Base-by-base conservation (phyloP, 148 eudicot species). In the Bassia scoparia region DNA sequence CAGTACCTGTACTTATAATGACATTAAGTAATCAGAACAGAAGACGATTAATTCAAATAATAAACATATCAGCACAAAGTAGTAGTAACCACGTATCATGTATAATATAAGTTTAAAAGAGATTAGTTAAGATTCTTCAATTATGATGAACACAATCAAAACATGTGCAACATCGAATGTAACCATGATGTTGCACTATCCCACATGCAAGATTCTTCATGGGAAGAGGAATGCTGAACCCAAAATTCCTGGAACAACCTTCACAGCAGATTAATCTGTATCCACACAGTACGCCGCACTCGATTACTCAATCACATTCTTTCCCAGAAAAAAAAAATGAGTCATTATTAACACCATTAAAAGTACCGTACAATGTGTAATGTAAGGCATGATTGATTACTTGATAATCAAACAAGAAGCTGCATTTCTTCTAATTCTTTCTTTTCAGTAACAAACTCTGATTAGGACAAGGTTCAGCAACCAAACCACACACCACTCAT, bases 121-220 rank as follows among this genome's bases (percentile, higher is more conserved):
- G 1, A 53, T 6, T 55, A 55, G 30, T 55, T 24, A 5, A 55
- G 30, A 30, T 5, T 61, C 41, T 33, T 61, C 0, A 33, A 61
- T 61, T 31, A 61, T 33, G 60, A 23, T 29, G 23, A 26, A 17
- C 10, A 13, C 46, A 35, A 37, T 63, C 6, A 63, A 21, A 46
- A 2, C 67, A 63, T 63, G 67, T 62, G 67, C 67, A 63, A 21
- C 67, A 63, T 35, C 23, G 31, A 63, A 35, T 35, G 46, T 63
- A 35, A 35, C n/a, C 66, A 20, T 34, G 46, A 41, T 8, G 12
- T 8, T 41, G 4, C 20, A 61, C n/a, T n/a, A 35, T 0, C 12
- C 17, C 46, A 63, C 46, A 63, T 35, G 67, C 48, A 23, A 10
- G n/a, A 56, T 56, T 23, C 53, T 26, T 56, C 62, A 59, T 20